Percentiles rank a stretch among this genome's conserved stretches.
phyloP scores from a whole-genome alignment of 352 stramenopile species.

The Peronospora belbahrii region DNA sequence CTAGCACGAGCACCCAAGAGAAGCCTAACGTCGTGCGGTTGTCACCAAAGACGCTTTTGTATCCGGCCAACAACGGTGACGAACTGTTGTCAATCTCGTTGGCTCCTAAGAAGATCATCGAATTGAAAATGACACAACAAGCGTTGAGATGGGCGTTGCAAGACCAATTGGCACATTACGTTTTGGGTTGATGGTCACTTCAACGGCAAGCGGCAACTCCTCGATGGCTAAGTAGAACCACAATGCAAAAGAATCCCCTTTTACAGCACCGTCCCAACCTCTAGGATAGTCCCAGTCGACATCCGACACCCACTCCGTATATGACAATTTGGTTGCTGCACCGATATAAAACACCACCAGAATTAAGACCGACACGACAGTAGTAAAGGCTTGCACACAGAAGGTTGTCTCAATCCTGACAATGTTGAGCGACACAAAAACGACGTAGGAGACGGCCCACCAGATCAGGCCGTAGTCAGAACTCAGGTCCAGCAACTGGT shows the following conservation, averaged over 20 bases:
- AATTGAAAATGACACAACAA: slow-evolving; percentile 52
- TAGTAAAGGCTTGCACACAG: slow-evolving; percentile 49
- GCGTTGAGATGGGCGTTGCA: slow-evolving; percentile 46
- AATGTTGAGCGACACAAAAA: slow-evolving; percentile 58
- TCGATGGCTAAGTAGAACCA: slow-evolving; percentile 74
- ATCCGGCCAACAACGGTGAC: slow-evolving; percentile 49
- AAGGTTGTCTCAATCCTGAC: slow-evolving; percentile 57
- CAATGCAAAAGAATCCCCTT: slow-evolving; percentile 56
- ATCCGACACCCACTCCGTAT: slow-evolving; percentile 39
- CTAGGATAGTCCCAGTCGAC: slow-evolving; percentile 40
- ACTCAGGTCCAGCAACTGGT: slow-evolving; percentile 38
- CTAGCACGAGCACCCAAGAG: slow-evolving; percentile 59
- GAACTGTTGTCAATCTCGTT: slow-evolving; percentile 32
- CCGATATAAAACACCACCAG: slow-evolving; percentile 60
- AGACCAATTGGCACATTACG: slow-evolving; percentile 55
- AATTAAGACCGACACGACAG: slow-evolving; percentile 46
- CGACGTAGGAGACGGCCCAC: slow-evolving; percentile 54
- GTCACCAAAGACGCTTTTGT: slow-evolving; percentile 61
- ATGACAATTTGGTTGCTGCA: slow-evolving; percentile 49
- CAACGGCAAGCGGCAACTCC: slow-evolving; percentile 50
- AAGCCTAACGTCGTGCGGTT: slow-evolving; percentile 59
- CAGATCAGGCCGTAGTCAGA: slow-evolving; percentile 37
- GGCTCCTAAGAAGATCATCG: slow-evolving; percentile 48
- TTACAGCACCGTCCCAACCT: slow-evolving; percentile 40
- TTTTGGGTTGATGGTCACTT: slow-evolving; percentile 56